Percentiles rank a stretch among this genome's conserved stretches.
phyloP scores from a whole-genome alignment of 257 asterid species.

The Nicotiana noctiflora region DNA sequence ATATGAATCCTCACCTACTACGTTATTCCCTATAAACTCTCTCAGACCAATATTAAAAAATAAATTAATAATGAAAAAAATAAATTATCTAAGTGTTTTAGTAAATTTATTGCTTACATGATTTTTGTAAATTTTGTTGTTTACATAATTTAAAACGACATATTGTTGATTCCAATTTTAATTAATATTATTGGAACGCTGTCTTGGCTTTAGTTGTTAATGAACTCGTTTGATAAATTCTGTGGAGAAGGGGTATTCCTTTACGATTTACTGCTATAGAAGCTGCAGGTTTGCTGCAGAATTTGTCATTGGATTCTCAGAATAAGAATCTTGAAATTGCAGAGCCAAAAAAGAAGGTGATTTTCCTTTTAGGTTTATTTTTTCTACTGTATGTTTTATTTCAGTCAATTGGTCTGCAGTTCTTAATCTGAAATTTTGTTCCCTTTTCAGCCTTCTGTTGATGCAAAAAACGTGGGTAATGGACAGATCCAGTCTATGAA shows the following conservation, averaged over 20 bases:
- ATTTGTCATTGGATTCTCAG: conserved; percentile 51
- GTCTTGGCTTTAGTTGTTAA: background rate
- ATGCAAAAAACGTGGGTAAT: conserved; percentile 21
- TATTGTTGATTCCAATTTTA: background rate
- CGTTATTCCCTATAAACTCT: no score
- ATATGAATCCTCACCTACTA: no score
- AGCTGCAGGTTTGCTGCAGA: conserved; percentile 57
- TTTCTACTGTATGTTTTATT: background rate
- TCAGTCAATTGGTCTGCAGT: background rate
- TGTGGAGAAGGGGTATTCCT: conserved; percentile 26
- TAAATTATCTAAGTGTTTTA: no score
- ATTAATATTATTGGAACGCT: background rate
- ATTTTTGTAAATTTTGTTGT: no score
- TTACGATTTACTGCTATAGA: conserved; percentile 36
- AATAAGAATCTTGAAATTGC: conserved; percentile 34
- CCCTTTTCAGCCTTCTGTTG: conserved; percentile 28
- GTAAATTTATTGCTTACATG: background rate
- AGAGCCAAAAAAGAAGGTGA: conserved; percentile 43
- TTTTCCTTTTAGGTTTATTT: background rate
- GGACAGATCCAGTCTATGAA: conserved; percentile 32
- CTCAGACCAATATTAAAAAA: no score
- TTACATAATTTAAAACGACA: background rate
- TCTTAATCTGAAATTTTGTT: background rate
- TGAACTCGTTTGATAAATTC: background rate
- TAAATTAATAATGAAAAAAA: no score